phyloP scores from a whole-genome alignment of 1,139 yeast genomes.

The Pichiaceae sp. region DNA sequence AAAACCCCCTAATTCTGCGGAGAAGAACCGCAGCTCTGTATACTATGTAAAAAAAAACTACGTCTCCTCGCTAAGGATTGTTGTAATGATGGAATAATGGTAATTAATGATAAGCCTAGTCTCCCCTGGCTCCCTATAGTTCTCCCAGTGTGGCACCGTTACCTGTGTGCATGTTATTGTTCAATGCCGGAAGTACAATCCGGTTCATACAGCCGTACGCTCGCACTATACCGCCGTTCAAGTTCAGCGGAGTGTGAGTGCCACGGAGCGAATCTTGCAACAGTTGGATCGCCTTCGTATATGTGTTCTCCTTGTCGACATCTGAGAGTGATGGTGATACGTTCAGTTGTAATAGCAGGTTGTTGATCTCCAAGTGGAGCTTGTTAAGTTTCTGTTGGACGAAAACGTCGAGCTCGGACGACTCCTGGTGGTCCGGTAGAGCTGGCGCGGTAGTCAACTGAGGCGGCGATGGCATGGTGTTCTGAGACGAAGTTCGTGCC shows the following conservation, averaged over 20 bases:
- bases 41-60: too few relatives aligned
- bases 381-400: conserved; percentile 7
- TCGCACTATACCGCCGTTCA: too few relatives aligned
- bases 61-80: too few relatives aligned
- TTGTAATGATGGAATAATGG: too few relatives aligned
- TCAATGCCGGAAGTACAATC: not conserved
- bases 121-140: too few relatives aligned
- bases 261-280: conserved; percentile 4
- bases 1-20: too few relatives aligned
- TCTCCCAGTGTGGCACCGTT: not conserved
- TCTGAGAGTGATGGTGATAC: conserved; percentile 11
- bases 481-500: not conserved
- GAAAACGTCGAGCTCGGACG: not conserved
- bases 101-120: too few relatives aligned
- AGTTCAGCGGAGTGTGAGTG: too few relatives aligned
- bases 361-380: conserved; percentile 18
- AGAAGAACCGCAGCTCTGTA: too few relatives aligned
- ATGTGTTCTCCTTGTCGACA: conserved; percentile 16
- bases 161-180: not conserved
- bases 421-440: too few relatives aligned
- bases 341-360: conserved; percentile 16
- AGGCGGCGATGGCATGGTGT: not conserved
- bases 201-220: not conserved
- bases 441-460: not conserved
- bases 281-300: conserved; percentile 12